phyloP scores from a whole-genome alignment of 371 early-diverging fungal genomes.

The Actinomortierella wolfii region DNA sequence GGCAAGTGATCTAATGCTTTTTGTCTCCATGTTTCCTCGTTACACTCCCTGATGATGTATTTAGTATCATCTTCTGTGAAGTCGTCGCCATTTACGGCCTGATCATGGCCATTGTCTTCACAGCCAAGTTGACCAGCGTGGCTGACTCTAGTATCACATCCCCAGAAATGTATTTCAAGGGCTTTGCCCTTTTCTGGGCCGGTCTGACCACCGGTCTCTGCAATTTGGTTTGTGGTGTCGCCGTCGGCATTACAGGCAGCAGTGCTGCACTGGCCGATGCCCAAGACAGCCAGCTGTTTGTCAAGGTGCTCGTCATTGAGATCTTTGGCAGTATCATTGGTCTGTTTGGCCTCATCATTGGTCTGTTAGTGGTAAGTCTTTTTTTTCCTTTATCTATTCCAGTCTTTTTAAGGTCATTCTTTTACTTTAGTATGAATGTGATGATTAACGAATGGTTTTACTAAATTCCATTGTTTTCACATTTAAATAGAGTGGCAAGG shows the following conservation, averaged over 20 bases:
- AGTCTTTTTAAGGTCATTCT: not conserved
- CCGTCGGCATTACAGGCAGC: slow-evolving; percentile 94
- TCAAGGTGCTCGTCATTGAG: slow-evolving; percentile 95
- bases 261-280: slow-evolving; percentile 96
- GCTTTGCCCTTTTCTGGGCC: slow-evolving; percentile 94
- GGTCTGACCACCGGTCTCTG: slow-evolving; percentile 95
- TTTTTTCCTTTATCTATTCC: not conserved
- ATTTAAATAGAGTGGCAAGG: slow-evolving; percentile 33
- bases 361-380: slow-evolving; percentile 65
- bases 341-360: slow-evolving; percentile 94
- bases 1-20: not conserved
- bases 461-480: not conserved
- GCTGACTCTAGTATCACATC: slow-evolving; percentile 19
- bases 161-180: slow-evolving; percentile 52
- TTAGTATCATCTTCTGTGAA: slow-evolving; percentile 96
- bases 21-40: not conserved
- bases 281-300: slow-evolving; percentile 92
- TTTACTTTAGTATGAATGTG: not conserved
- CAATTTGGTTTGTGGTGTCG: slow-evolving; percentile 92
- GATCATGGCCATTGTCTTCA: slow-evolving; percentile 96
- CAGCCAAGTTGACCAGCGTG: slow-evolving; percentile 76
- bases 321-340: slow-evolving; percentile 97
- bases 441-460: not conserved
- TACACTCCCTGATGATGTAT: not conserved
- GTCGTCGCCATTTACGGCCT: slow-evolving; percentile 98